A percentile compares a stretch with the other conserved stretches of the same genome.
phyloP scores from a whole-genome alignment of 2,329 filamentous ascomycete genomes.

The Claviceps spartinae region DNA sequence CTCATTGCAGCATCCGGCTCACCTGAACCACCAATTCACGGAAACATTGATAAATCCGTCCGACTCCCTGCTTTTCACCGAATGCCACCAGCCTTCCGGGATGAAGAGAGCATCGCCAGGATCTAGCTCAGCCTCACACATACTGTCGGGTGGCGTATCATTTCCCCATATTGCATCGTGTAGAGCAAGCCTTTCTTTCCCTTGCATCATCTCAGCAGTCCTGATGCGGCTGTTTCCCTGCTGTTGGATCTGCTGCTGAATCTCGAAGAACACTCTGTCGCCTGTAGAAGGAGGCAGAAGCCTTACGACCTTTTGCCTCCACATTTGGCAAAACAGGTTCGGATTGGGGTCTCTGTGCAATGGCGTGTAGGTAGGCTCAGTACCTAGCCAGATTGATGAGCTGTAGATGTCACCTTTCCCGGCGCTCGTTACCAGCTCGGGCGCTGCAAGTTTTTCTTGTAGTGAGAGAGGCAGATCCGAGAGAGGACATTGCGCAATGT shows the following conservation, averaged over 20 bases:
- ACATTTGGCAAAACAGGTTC: conserved; percentile 79
- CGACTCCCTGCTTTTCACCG: conserved; percentile 24
- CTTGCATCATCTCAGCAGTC: conserved; percentile 84
- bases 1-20: conserved; percentile 2
- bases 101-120: conserved; percentile 34
- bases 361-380: conserved; percentile 77
- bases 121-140: conserved; percentile 41
- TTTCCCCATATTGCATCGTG: conserved; percentile 57
- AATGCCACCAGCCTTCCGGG: conserved; percentile 32
- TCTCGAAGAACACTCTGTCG: conserved; percentile 43
- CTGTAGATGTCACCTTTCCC: conserved; percentile 78
- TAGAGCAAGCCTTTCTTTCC: conserved; percentile 51
- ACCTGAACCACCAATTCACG: conserved; percentile 34
- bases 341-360: conserved; percentile 89
- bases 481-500: conserved; percentile 74
- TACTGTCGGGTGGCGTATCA: conserved; percentile 15
- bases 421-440: conserved; percentile 44
- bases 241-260: conserved; percentile 28
- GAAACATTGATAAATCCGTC: conserved; percentile 27
- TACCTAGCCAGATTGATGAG: conserved; percentile 78
- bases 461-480: conserved; percentile 50
- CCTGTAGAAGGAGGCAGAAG: conserved; percentile 54
- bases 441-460: conserved; percentile 52
- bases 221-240: conserved; percentile 41
- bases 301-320: conserved; percentile 58